A percentile compares a stretch with the other conserved stretches of the same genome.
Conservation (phyloP, 495 filamentous ascomycete genomes). For the Penicillium angulare region DNA sequence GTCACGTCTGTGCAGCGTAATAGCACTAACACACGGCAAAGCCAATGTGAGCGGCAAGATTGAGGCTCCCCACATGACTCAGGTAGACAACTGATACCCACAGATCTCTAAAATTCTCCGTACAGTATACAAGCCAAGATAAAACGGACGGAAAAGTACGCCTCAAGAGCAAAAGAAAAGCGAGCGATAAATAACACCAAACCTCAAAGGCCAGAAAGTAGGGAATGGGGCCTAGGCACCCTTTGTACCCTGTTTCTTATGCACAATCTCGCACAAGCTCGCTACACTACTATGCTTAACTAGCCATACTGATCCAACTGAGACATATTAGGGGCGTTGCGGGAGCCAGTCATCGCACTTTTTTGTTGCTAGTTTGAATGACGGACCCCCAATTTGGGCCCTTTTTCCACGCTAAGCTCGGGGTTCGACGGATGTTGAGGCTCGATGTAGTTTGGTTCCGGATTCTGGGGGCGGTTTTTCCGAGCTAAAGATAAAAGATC, state of each 20-base stretch:
- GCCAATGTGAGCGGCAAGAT: conserved; percentile 15
- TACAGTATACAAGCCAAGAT: neutral
- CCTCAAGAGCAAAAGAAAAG: neutral
- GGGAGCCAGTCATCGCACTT: neutral
- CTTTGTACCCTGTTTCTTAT: too few relatives aligned
- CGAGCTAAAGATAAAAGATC: too few relatives aligned
- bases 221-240: too few relatives aligned
- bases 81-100: too few relatives aligned
- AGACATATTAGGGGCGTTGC: neutral
- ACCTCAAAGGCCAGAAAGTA: too few relatives aligned
- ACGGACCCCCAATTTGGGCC: conserved; percentile 1
- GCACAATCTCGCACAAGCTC: too few relatives aligned
- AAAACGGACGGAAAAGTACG: neutral
- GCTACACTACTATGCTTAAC: too few relatives aligned
- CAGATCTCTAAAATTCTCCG: neutral
- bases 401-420: conserved; percentile 4
- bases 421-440: neutral
- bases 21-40: conserved; percentile 18
- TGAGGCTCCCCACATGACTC: conserved; percentile 14
- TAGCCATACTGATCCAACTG: too few relatives aligned
- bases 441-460: neutral
- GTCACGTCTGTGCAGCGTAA: conserved; percentile 25
- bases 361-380: neutral
- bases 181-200: neutral
- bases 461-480: neutral